Evolutionary conservation across 2,329 filamentous ascomycete species (phyloP).

Genomic region (Macroventuria anomochaeta): DNA sequence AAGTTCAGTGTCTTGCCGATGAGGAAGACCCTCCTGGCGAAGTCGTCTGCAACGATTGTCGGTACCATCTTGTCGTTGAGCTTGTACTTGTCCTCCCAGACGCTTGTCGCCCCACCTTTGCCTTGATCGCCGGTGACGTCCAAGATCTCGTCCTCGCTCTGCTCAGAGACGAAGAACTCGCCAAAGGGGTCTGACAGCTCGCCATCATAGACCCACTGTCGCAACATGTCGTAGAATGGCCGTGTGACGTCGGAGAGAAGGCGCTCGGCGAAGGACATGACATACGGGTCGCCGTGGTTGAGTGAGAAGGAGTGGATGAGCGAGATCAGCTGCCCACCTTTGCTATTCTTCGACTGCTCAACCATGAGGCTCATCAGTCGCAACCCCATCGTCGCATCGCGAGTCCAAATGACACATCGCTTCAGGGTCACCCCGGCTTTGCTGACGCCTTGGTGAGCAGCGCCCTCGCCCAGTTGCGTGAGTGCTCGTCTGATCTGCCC

Average conservation of each 20-base stretch:
- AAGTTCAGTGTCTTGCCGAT: slow-evolving; percentile 99
- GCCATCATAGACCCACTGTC: slow-evolving; percentile 97
- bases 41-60: slow-evolving; percentile 89
- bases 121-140: slow-evolving; percentile 51
- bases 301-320: slow-evolving; percentile 92
- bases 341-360: slow-evolving; percentile 82
- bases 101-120: slow-evolving; percentile 74
- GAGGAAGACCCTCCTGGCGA: slow-evolving; percentile 94
- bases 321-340: slow-evolving; percentile 90
- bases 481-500: slow-evolving; percentile 87
- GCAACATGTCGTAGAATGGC: slow-evolving; percentile 95
- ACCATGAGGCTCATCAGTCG: slow-evolving; percentile 93
- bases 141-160: slow-evolving; percentile 61
- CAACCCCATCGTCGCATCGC: slow-evolving; percentile 94
- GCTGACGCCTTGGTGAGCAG: slow-evolving; percentile 73
- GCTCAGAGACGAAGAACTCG: slow-evolving; percentile 94
- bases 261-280: slow-evolving; percentile 89
- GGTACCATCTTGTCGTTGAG: slow-evolving; percentile 86
- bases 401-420: slow-evolving; percentile 94
- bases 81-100: slow-evolving; percentile 98
- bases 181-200: slow-evolving; percentile 95
- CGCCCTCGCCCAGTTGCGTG: slow-evolving; percentile 71
- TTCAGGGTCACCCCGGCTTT: slow-evolving; percentile 93
- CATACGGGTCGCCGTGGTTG: slow-evolving; percentile 93
- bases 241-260: slow-evolving; percentile 85